phyloP scores from a whole-genome alignment of 2,329 filamentous ascomycete genomes.

The Ramichloridium luteum region DNA sequence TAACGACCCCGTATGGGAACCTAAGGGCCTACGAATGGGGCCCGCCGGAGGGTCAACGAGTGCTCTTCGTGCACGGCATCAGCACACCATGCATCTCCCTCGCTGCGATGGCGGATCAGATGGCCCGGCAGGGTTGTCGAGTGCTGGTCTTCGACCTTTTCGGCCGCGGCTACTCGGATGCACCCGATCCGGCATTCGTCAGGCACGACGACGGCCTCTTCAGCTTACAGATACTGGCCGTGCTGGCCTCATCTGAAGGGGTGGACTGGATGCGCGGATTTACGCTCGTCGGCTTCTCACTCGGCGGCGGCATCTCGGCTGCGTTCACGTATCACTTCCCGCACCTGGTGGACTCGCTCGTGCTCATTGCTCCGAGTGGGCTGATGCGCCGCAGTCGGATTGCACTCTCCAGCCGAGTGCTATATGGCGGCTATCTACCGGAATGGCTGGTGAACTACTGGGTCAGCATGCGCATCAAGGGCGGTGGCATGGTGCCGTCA shows the following conservation, averaged over 20 bases:
- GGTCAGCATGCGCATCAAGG: slow-evolving; percentile 27
- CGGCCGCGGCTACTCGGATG: slow-evolving; percentile 66
- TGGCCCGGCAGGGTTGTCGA: slow-evolving; percentile 52
- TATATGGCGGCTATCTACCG: slow-evolving; percentile 54
- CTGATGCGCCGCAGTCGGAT: slow-evolving; percentile 56
- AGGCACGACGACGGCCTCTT: slow-evolving; percentile 65
- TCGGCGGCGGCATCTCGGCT: slow-evolving; percentile 63
- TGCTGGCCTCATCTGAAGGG: slow-evolving; percentile 55
- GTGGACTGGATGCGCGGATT: slow-evolving; percentile 57
- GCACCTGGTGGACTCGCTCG: slow-evolving; percentile 52
- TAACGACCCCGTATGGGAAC: slow-evolving; percentile 57
- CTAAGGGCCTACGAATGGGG: slow-evolving; percentile 74
- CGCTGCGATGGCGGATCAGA: slow-evolving; percentile 50
- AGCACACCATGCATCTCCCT: slow-evolving; percentile 64
- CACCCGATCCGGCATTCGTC: slow-evolving; percentile 52
- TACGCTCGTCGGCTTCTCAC: slow-evolving; percentile 63
- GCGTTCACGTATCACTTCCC: slow-evolving; percentile 60
- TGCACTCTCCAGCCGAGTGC: slow-evolving; percentile 46
- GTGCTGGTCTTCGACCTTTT: slow-evolving; percentile 73
- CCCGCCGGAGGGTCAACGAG: slow-evolving; percentile 55
- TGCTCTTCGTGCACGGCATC: slow-evolving; percentile 70
- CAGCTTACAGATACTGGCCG: slow-evolving; percentile 58
- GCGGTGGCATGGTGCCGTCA: slow-evolving; percentile 30
- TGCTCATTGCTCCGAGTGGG: slow-evolving; percentile 69
- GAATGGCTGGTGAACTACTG: slow-evolving; percentile 42